Evolutionary conservation across 805 yeast species (phyloP), one percentile per base, ranked within the genome.

Genomic region (Hanseniaspora occidentalis): DNA sequence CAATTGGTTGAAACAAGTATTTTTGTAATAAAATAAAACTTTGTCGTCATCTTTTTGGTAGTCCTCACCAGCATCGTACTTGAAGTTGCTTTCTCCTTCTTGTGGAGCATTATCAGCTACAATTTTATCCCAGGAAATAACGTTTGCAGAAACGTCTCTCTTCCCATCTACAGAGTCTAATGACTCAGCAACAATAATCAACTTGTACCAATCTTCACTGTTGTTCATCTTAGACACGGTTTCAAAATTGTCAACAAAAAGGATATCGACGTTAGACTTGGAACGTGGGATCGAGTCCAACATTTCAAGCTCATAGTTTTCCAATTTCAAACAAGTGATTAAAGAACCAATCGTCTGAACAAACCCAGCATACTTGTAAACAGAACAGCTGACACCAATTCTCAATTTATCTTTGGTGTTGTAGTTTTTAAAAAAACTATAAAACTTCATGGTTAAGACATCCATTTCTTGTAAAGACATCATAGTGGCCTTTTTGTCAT

Each of bases 1-100:
- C 43, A 68, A 60, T 42, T 75, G 79, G 4, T 74, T 67, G 48
- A 69, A 75, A 10, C 59, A 48, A 1, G 60, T 56, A 1, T 60
- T 50, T 9, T 48, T 47, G 13, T 51, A 48, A 19, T 58, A 45
- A 11, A 53, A 49, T n/a, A 64, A 53, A 5, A 57, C 35, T 9
- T 67, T 66, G 24, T 56, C 50, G 20, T 66, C 65, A 3, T 65
- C 54, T 1, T 42, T 42, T 22, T 50, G 47, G 37, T 52, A 47
- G 50, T 63, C 43, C 11, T 47, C 47, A 18, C 37, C 45, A 4
- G 45, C 47, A 2, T 42, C 31, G 7, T 36, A 19, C 8, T 38
- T 14, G 18, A 29, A 29, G 16, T 29, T 16, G 4, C 10, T 14
- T 13, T 36, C 29, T 25, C 24, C 31, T 5, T 31, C 31, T 20